phyloP scores from a whole-genome alignment of 495 filamentous ascomycete species.

The Echria macrotheca region DNA sequence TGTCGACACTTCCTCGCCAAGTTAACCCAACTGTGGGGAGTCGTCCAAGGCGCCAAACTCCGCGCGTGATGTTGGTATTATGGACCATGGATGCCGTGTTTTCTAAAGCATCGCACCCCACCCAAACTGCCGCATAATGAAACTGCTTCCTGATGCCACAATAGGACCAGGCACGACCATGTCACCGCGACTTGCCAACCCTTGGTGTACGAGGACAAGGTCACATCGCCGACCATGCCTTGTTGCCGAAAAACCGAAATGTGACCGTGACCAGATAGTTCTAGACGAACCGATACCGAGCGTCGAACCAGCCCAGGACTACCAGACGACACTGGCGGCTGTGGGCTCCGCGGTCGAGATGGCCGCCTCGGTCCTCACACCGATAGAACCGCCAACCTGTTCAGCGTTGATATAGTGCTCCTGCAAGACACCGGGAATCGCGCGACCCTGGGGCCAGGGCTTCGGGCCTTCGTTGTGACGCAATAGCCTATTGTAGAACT shows the following conservation, averaged over 20 bases:
- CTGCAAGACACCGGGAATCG: constrained; percentile 22
- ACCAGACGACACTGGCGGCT: not conserved
- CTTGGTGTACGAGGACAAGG: not conserved
- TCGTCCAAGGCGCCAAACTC: not conserved
- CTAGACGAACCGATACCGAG: not conserved
- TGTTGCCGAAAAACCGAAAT: too few relatives aligned
- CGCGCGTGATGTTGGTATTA: not conserved
- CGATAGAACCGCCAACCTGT: constrained; percentile 9
- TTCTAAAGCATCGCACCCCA: constrained; percentile 5
- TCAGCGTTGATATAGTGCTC: constrained; percentile 23
- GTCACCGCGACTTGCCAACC: not conserved
- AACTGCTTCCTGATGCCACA: not conserved
- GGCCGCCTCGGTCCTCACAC: not conserved
- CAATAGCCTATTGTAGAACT: constrained; percentile 27
- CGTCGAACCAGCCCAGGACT: not conserved
- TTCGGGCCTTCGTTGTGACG: constrained; percentile 19
- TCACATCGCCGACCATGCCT: not conserved
- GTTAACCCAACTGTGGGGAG: not conserved
- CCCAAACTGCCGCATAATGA: constrained; percentile 11
- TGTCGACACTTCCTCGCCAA: constrained; percentile 28
- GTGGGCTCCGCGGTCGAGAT: not conserved
- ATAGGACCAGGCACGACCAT: not conserved
- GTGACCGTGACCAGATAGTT: not conserved
- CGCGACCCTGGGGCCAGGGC: constrained; percentile 26
- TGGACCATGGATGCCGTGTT: constrained; percentile 2